A percentile compares a stretch with the other conserved stretches of the same genome.
Conservation (phyloP, 805 yeast species). For the Geotrichum ghanense region DNA sequence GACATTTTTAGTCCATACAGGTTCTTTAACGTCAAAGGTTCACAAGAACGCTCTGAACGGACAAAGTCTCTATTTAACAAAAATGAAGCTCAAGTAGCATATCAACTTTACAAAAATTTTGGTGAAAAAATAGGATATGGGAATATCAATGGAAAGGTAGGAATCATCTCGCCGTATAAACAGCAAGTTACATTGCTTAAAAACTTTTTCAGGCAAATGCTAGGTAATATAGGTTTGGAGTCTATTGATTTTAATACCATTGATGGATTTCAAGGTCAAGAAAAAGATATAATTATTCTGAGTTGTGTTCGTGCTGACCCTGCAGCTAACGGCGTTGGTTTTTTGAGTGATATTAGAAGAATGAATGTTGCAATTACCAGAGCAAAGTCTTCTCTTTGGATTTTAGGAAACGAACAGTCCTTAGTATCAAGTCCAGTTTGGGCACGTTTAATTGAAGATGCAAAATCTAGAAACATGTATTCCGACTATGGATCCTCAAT, state of each 20-base stretch:
- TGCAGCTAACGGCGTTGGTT: constrained; percentile 54
- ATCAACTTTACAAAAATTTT: constrained; percentile 51
- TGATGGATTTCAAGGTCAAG: constrained; percentile 98
- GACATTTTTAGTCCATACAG: constrained; percentile 58
- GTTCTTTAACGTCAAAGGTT: constrained; percentile 59
- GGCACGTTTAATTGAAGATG: constrained; percentile 43
- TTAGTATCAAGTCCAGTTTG: constrained; percentile 59
- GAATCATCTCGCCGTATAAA: constrained; percentile 89
- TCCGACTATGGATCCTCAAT: too few species aligned
- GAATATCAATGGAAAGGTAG: constrained; percentile 63
- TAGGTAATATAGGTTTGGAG: constrained; percentile 51
- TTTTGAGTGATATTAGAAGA: constrained; percentile 81
- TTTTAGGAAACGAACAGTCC: constrained; percentile 68
- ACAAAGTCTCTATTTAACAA: constrained; percentile 63
- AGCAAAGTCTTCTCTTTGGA: constrained; percentile 87
- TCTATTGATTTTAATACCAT: constrained; percentile 86
- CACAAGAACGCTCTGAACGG: constrained; percentile 50
- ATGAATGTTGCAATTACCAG: constrained; percentile 97
- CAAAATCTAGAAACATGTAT: background rate
- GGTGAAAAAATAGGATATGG: constrained; percentile 24
- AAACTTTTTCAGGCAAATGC: constrained; percentile 42
- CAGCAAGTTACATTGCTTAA: constrained; percentile 63
- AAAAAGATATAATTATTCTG: constrained; percentile 83
- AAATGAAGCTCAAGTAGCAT: constrained; percentile 61
- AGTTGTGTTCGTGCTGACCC: constrained; percentile 90